Base-by-base conservation (phyloP, 73 alveolate genomes). In the Paramecium sexaurelia region DNA sequence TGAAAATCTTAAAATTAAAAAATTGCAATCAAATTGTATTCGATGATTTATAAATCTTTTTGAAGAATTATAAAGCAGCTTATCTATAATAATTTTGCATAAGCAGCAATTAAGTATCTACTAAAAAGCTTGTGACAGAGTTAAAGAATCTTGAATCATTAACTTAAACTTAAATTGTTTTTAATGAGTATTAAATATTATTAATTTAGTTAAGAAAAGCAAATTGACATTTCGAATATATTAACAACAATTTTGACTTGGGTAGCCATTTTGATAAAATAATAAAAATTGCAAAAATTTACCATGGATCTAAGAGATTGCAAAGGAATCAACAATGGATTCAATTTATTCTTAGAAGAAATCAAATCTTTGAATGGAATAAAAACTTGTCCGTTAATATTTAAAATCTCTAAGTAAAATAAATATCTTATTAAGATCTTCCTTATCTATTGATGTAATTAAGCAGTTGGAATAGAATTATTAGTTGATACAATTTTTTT, bases 31-130 rank as follows among this genome's bases (percentile, higher is more conserved):
- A 36, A 11, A 33, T 73, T 27, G 4, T 0, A 5, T 15, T 20
- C 35, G 20, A 27, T 15, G 56, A 36, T 73, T 33, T 73, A 13
- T 22, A n/a, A 17, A 7, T 4, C 43, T 73, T 73, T 73, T 32
- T 39, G 11, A 73, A 39, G 35, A 39, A 73, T 73, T 33, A 36
- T 73, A 73, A 36, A 39, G 87, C 87, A 33, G 87, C 87, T 3
- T 36, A 36, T 20, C 55, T 73, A 2, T 36, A 73, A 73, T 33
- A 6, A 73, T 73, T 73, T 36, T 39, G 35, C 9, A 33, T 73
- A n/a, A 36, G 66, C 4, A 73, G 87, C 27, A 26, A 32, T 26
- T 61, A 61, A 61, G 26, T 61, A 29, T 11, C 83, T 61, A 61
- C 83, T 10, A 61, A 61, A 32, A 61, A 61, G 10, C 83, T 61